Percentiles rank a stretch among this genome's conserved stretches.
These are phyloP conservation scores for Magnusiomyces suaveolens DNA, from an alignment of 1,139 yeast species.

Conservation along the genomic window DNA sequence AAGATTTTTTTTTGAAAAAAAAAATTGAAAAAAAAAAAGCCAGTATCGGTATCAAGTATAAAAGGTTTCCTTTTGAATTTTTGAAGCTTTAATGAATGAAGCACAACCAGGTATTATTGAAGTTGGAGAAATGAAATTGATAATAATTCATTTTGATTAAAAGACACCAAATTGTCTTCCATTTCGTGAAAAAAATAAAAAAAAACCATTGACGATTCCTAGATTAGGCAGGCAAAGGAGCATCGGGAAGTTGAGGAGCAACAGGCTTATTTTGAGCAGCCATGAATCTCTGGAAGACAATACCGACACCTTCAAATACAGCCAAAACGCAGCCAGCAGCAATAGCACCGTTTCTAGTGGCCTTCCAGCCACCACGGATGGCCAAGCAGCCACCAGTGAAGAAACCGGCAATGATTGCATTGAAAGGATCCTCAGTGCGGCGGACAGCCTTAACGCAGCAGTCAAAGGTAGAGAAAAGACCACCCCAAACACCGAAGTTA, in stretches of 20 bases:
- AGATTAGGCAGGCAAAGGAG: conserved; percentile 2
- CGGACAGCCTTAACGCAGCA: conserved; percentile 93
- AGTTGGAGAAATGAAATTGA: too few relatives aligned
- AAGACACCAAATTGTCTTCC: too few relatives aligned
- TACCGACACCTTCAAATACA: conserved; percentile 96
- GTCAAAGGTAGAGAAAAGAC: conserved; percentile 88
- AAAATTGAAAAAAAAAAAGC: too few relatives aligned
- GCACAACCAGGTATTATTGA: too few relatives aligned
- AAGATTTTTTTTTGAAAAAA: too few relatives aligned
- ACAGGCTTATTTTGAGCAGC: conserved; percentile 74
- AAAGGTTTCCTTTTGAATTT: too few relatives aligned
- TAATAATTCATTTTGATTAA: too few relatives aligned
- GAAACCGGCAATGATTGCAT: conserved; percentile 96
- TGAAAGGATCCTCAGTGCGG: conserved; percentile 97
- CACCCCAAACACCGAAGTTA: conserved; percentile 99
- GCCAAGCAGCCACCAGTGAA: conserved; percentile 98
- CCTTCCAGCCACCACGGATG: conserved; percentile 97
- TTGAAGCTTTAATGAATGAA: too few relatives aligned
- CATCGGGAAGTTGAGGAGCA: conserved; percentile 17
- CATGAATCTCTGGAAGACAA: conserved; percentile 85
- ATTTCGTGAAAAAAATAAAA: too few relatives aligned
- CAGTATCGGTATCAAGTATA: too few relatives aligned
- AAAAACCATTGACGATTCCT: too few relatives aligned
- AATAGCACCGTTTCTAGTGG: conserved; percentile 91
- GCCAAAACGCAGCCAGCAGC: conserved; percentile 96